A percentile compares a stretch with the other conserved stretches of the same genome.
Conservation (phyloP, 768 basidiomycete genomes). For the Lyophyllum semitale region DNA sequence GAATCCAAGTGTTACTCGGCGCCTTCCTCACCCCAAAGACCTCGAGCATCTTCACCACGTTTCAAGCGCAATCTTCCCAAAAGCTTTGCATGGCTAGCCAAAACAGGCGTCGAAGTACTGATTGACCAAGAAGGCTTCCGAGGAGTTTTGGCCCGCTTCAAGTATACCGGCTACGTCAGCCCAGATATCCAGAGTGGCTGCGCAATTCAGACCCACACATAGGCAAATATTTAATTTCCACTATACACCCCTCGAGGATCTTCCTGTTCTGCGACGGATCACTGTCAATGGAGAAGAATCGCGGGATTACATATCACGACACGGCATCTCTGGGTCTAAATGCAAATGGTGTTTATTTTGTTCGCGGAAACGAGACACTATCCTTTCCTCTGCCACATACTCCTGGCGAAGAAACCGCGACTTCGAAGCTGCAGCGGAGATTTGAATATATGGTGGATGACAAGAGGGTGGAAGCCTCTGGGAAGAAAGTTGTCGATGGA, state of each 20-base stretch:
- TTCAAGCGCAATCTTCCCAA: conserved; percentile 5
- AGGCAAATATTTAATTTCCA: conserved; percentile 70
- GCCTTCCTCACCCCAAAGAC: conserved; percentile 12
- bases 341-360: conserved; percentile 73
- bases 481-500: conserved; percentile 51
- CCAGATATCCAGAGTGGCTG: conserved; percentile 42
- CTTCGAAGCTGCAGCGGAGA: conserved; percentile 62
- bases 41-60: background rate
- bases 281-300: conserved; percentile 67
- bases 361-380: conserved; percentile 63
- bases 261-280: conserved; percentile 71
- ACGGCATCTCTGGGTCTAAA: conserved; percentile 72
- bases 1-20: conserved; percentile 14
- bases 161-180: conserved; percentile 52
- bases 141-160: conserved; percentile 58
- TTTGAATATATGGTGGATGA: conserved; percentile 81
- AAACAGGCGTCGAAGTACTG: conserved; percentile 58
- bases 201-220: conserved; percentile 64
- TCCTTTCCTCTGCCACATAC: conserved; percentile 19
- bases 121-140: conserved; percentile 89
- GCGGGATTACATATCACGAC: conserved; percentile 74
- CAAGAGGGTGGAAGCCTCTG: conserved; percentile 44
- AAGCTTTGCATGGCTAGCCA: conserved; percentile 54
- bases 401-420: conserved; percentile 16
- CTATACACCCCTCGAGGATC: conserved; percentile 63